phyloP scores from a whole-genome alignment of 495 filamentous ascomycete species.

The Podospora sp. region DNA sequence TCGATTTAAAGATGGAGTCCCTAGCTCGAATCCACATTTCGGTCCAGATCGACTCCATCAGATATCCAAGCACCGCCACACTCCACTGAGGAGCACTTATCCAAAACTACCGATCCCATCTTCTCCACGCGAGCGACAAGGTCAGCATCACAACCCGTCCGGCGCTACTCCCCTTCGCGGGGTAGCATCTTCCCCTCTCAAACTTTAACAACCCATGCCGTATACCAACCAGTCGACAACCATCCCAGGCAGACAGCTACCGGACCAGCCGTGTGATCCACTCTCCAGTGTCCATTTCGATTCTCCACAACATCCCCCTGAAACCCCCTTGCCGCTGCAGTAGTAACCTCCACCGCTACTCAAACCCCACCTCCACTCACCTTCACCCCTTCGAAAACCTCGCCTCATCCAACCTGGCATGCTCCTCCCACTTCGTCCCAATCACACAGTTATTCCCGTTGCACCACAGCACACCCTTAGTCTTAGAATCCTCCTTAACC shows the following conservation, averaged over 20 bases:
- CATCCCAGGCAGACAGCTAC: too few relatives aligned
- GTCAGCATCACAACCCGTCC: not conserved
- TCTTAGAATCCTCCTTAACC: not conserved
- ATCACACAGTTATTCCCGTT: not conserved
- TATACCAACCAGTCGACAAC: too few relatives aligned
- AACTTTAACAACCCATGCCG: too few relatives aligned
- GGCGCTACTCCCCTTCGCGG: not conserved
- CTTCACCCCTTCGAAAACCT: not conserved
- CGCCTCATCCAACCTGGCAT: not conserved
- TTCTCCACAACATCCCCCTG: too few relatives aligned
- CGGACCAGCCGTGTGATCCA: too few relatives aligned
- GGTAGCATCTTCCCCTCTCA: too few relatives aligned
- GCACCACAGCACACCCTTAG: not conserved
- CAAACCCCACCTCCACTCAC: too few relatives aligned
- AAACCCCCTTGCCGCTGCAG: too few relatives aligned
- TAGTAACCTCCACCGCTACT: too few relatives aligned
- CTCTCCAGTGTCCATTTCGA: too few relatives aligned
- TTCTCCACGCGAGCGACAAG: not conserved
- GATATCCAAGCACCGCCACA: not conserved
- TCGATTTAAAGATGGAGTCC: not conserved
- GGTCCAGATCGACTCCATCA: not conserved
- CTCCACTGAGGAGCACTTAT: too few relatives aligned
- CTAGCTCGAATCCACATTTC: not conserved
- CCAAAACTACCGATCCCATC: not conserved
- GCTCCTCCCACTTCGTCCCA: not conserved